Evolutionary conservation across 2,329 filamentous ascomycete genomes (phyloP).

Genomic region (Leptographium flavum): DNA sequence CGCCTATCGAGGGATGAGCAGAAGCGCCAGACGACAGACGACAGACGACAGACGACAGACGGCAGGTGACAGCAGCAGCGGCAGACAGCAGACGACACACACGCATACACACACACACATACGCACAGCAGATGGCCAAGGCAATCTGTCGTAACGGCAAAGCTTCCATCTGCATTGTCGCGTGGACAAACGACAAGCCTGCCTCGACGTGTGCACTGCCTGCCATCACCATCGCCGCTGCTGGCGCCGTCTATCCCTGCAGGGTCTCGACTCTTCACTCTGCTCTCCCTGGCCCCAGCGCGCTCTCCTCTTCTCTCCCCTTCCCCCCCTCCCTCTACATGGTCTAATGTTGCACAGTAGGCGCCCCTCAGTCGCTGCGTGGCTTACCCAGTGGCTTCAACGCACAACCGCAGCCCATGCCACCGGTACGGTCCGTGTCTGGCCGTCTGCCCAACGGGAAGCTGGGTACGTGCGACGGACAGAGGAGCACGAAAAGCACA

Average conservation of each 20-base stretch:
- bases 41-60: too few relatives aligned
- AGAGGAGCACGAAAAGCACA: too few relatives aligned
- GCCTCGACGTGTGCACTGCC: too few relatives aligned
- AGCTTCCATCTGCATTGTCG: too few relatives aligned
- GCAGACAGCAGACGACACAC: background rate
- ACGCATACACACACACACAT: too few relatives aligned
- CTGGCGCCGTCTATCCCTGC: too few relatives aligned
- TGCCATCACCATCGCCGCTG: too few relatives aligned
- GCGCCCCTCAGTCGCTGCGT: conserved; percentile 47
- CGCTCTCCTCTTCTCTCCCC: background rate
- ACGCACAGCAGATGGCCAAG: too few relatives aligned
- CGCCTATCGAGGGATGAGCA: background rate
- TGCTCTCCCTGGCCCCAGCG: background rate
- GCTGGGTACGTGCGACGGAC: conserved; percentile 32
- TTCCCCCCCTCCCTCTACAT: background rate
- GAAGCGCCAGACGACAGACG: background rate
- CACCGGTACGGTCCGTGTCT: conserved; percentile 34
- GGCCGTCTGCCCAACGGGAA: conserved; percentile 51
- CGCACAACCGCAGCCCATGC: conserved; percentile 37
- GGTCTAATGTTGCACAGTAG: conserved; percentile 23
- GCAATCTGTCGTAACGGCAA: too few relatives aligned
- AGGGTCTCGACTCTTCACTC: too few relatives aligned
- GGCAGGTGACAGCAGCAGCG: background rate
- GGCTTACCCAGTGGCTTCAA: conserved; percentile 47
- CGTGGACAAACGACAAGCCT: too few relatives aligned